phyloP scores from a whole-genome alignment of 2,329 filamentous ascomycete species.

The Xylariaceae sp. region DNA sequence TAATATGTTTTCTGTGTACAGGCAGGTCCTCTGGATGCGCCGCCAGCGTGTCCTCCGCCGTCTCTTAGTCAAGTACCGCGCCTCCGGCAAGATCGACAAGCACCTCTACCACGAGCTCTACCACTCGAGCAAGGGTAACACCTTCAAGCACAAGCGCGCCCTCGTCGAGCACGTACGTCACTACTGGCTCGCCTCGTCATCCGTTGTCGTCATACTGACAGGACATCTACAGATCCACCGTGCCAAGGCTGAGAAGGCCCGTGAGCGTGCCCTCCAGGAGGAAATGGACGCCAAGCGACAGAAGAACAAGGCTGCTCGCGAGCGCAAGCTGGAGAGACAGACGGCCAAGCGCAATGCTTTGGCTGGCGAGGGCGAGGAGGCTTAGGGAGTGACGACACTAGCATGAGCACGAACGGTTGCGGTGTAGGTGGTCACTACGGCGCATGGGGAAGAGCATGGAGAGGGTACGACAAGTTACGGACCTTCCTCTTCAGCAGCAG shows the following conservation, averaged over 20 bases:
- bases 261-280: constrained; percentile 94
- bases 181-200: background rate
- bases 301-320: constrained; percentile 99
- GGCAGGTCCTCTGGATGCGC: constrained; percentile 99
- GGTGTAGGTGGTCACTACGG: constrained; percentile 1
- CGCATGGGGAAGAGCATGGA: constrained; percentile 23
- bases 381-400: too few relatives aligned
- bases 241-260: constrained; percentile 98
- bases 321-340: constrained; percentile 94
- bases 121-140: constrained; percentile 99
- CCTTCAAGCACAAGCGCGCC: constrained; percentile 99
- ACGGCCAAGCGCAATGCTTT: constrained; percentile 86
- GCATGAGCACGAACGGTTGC: constrained; percentile 34
- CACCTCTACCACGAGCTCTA: constrained; percentile 99
- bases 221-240: constrained; percentile 81
- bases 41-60: constrained; percentile 98
- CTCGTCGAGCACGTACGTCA: constrained; percentile 99
- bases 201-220: constrained; percentile 9
- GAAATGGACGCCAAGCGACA: constrained; percentile 99
- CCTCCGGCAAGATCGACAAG: constrained; percentile 99
- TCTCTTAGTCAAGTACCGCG: constrained; percentile 99
- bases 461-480: constrained; percentile 26
- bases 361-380: constrained; percentile 63
- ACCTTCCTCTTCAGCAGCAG: constrained; percentile 25
- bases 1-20: constrained; percentile 38